Evolutionary conservation across 2,329 filamentous ascomycete genomes (phyloP), one percentile per base, ranked within the genome.

Genomic region (Cadophora luteo-olivacea): DNA sequence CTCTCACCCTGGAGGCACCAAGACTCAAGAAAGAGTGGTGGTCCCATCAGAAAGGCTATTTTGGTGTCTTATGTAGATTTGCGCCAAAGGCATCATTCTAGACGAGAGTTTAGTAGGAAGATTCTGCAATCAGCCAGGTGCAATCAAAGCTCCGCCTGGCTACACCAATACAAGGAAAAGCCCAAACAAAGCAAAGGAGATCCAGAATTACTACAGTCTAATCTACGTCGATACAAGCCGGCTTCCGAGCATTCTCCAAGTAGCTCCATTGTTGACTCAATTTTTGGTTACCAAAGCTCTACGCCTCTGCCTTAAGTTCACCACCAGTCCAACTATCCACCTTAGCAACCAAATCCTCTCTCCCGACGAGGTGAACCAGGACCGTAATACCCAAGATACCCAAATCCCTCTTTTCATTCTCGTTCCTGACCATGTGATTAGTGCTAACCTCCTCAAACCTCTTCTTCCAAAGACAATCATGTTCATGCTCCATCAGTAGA

Each of bases 301-400:
- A 45, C 33, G 24, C 11, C 11, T 61, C 52, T 22, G 2, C 45
- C 2, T 19, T 68, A 60, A 65, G 24, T 24, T 68, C 48, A 58
- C 69, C 66, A 54, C 62, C 67, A 8, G 57, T 54, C 68, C 65
- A 67, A 48, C 49, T 51, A 38, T 64, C 66, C 29, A 64, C 67
- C 57, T 65, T 72, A n/a, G 74, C 52, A 49, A 76, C 65, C 66
- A 77, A 68, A 61, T 77, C 73, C 22, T 73, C 70, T n/a, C 66
- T 65, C 3, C 61, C 67, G 1, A 69, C 64, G 25, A 76, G 48
- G 63, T 76, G 73, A 51, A 77, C 29, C 11, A 72, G 48, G 60
- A 77, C 63, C 3, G 74, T 77, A 38, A 77, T 55, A 2, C 75
- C 73, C 32, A 61, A 64, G 19, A 77, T 68, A 1, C 67, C 69